Conservation (phyloP, 2,329 filamentous ascomycete genomes). For the Rhexocercosporidium sp. region DNA sequence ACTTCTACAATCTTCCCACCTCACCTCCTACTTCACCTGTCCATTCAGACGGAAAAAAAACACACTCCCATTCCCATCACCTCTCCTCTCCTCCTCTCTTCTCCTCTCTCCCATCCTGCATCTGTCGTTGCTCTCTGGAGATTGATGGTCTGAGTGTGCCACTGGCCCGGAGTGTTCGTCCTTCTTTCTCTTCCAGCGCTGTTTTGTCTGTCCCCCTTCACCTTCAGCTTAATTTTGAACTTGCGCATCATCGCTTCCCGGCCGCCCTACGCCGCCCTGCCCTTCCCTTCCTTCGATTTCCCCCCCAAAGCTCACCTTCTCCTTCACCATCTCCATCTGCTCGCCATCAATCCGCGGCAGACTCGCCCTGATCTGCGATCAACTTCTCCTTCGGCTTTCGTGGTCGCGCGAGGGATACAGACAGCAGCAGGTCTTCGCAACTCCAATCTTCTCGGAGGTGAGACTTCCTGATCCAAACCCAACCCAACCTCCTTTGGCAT, state of each 20-base stretch:
- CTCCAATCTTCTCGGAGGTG: slow-evolving; percentile 37
- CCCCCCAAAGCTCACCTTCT: slow-evolving; percentile 13
- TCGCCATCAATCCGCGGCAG: slow-evolving; percentile 13
- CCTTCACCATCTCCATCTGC: slow-evolving; percentile 6
- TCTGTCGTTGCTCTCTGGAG: slow-evolving; percentile 22
- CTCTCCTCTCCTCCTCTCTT: slow-evolving; percentile 20
- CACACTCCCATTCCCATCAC: slow-evolving; percentile 10
- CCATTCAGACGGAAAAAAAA: slow-evolving; percentile 4
- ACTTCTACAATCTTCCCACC: slow-evolving; percentile 11
- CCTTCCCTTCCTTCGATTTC: slow-evolving; percentile 18
- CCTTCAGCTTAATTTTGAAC: slow-evolving; percentile 30
- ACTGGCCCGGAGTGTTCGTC: slow-evolving; percentile 27
- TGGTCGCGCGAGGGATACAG: slow-evolving; percentile 23
- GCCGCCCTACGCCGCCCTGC: slow-evolving; percentile 14
- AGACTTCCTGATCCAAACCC: slow-evolving; percentile 31
- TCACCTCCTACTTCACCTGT: slow-evolving; percentile 3
- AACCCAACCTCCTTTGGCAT: slow-evolving; percentile 36
- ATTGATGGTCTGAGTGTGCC: slow-evolving; percentile 38
- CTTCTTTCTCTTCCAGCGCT: slow-evolving; percentile 36
- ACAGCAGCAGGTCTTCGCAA: slow-evolving; percentile 24
- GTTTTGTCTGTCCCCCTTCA: slow-evolving; percentile 25
- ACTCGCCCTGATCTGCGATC: slow-evolving; percentile 23
- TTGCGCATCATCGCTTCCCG: slow-evolving; percentile 34
- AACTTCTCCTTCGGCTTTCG: slow-evolving; percentile 20
- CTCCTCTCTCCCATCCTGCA: slow-evolving; percentile 7